Evolutionary conservation across 495 filamentous ascomycete genomes (phyloP).

Genomic region (Aspergillus bertholletiae): DNA sequence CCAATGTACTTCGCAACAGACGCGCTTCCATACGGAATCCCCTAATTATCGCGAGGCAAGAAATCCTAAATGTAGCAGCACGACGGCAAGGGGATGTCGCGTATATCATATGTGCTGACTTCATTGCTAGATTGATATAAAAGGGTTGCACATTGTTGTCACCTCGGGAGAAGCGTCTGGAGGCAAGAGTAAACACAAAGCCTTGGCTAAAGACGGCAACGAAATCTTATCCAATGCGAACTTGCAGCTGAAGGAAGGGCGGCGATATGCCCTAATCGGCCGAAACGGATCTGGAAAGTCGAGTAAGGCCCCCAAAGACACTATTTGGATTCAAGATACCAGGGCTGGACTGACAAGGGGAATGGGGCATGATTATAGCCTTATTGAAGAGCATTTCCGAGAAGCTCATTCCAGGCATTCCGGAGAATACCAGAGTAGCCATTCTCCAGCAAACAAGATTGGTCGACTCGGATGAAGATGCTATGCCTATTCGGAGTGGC

Average conservation of each 20-base stretch:
- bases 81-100: no score
- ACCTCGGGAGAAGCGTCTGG: slow-evolving; percentile 14
- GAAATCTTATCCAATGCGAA: slow-evolving; percentile 69
- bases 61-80: slow-evolving; percentile 47
- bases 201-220: slow-evolving; percentile 50
- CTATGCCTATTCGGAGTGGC: no score
- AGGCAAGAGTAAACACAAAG: slow-evolving; percentile 50
- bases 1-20: no score
- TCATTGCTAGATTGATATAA: slow-evolving; percentile 69
- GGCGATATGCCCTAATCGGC: slow-evolving; percentile 70
- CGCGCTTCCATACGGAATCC: slow-evolving; percentile 43
- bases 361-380: no score
- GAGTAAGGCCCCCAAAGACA: slow-evolving; percentile 43
- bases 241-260: slow-evolving; percentile 64
- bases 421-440: slow-evolving; percentile 60
- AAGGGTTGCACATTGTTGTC: slow-evolving; percentile 63
- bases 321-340: no score
- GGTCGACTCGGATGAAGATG: slow-evolving; percentile 19
- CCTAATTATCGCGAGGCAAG: slow-evolving; percentile 37
- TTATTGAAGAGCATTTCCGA: slow-evolving; percentile 56
- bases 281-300: slow-evolving; percentile 80
- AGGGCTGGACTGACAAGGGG: no score
- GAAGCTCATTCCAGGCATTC: slow-evolving; percentile 75
- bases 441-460: slow-evolving; percentile 73
- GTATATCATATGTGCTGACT: no score